Evolutionary conservation across 176 grass and related monocot genomes (phyloP).

Genomic region (Triticum turgidum): DNA sequence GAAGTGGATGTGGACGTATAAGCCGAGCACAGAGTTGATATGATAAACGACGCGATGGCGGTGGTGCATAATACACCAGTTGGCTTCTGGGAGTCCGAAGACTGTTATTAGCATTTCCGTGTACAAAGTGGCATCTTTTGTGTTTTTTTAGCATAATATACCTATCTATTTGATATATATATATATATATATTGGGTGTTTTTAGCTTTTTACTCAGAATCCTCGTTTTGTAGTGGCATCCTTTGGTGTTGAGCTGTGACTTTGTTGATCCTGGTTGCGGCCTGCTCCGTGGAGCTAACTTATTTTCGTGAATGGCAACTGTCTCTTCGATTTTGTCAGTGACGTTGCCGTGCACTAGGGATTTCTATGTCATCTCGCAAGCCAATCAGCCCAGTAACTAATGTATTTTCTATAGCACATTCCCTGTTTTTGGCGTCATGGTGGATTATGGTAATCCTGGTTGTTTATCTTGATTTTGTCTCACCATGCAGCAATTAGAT

Average conservation of each 20-base stretch:
- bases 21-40: conserved; percentile 33
- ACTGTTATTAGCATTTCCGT: neutral
- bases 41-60: conserved; percentile 3
- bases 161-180: neutral
- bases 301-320: too few relatives aligned
- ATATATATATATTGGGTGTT: neutral
- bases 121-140: conserved; percentile 20
- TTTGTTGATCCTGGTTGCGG: too few relatives aligned
- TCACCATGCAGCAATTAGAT: too few relatives aligned
- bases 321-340: too few relatives aligned
- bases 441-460: too few relatives aligned
- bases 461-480: too few relatives aligned
- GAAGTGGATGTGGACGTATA: conserved; percentile 61
- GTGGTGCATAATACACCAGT: neutral
- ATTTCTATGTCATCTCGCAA: too few relatives aligned
- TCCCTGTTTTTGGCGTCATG: too few relatives aligned
- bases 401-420: too few relatives aligned
- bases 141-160: neutral
- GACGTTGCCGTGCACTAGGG: too few relatives aligned
- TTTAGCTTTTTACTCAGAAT: neutral
- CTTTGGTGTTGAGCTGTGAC: neutral
- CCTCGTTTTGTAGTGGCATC: conserved; percentile 8
- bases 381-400: too few relatives aligned
- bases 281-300: too few relatives aligned
- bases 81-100: neutral